A percentile compares a stretch with the other conserved stretches of the same genome.
Conservation (phyloP, 139 green algal genomes). For the Diplosphaera chodatii region DNA sequence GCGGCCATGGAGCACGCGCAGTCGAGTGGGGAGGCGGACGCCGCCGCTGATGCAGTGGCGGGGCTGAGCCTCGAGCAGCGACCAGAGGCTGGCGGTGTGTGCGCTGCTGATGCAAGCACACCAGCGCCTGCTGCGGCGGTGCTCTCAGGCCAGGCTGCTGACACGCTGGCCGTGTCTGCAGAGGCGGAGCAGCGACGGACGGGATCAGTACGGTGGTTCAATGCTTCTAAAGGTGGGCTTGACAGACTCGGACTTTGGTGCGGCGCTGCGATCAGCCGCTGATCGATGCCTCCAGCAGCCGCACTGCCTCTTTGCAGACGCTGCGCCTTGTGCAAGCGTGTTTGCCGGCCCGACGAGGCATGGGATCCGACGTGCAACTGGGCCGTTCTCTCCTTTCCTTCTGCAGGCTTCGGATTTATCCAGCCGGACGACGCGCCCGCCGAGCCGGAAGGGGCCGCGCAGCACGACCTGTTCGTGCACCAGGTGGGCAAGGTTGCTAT, state of each 20-base stretch:
- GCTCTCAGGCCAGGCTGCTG: too few relatives aligned
- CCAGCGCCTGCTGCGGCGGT: neutral
- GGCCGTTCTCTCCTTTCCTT: too few relatives aligned
- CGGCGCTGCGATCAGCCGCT: neutral
- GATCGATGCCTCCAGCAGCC: neutral
- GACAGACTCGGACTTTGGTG: too few relatives aligned
- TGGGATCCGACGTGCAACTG: neutral
- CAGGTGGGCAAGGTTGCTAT: constrained; percentile 48
- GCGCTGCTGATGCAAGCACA: neutral
- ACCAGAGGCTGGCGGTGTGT: neutral
- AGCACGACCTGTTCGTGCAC: constrained; percentile 86
- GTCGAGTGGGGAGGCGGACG: neutral
- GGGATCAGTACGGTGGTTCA: neutral
- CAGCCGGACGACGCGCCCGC: constrained; percentile 73
- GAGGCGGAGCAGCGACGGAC: neutral
- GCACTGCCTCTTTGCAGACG: neutral
- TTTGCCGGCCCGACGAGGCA: neutral
- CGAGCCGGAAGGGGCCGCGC: constrained; percentile 10
- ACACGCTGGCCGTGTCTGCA: neutral
- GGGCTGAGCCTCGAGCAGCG: neutral
- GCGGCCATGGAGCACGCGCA: neutral
- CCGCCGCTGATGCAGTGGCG: neutral
- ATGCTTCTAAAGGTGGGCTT: neutral
- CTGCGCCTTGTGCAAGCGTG: neutral
- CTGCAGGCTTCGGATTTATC: constrained; percentile 82